Percentiles rank a stretch among this genome's conserved stretches.
Conservation (phyloP, 2,329 filamentous ascomycete genomes). For the Cryphonectria naterciae region DNA sequence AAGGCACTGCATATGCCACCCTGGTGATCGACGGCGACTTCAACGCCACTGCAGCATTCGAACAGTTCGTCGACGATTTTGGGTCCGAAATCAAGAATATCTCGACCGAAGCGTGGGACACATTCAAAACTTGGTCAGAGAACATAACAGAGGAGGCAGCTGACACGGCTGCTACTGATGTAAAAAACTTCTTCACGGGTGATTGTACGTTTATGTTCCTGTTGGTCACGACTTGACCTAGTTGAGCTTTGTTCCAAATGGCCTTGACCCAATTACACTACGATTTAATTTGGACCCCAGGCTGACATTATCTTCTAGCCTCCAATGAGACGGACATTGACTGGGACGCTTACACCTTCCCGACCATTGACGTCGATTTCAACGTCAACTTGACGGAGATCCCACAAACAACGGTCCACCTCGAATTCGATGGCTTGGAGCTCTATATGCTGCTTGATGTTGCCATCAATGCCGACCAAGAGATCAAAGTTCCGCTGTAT, state of each 20-base stretch:
- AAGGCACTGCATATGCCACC: slow-evolving; percentile 48
- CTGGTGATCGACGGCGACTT: slow-evolving; percentile 48
- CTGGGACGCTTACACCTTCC: slow-evolving; percentile 39
- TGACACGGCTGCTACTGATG: slow-evolving; percentile 35
- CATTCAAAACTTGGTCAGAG: slow-evolving; percentile 31
- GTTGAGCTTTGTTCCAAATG: too few relatives aligned
- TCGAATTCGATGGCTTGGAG: slow-evolving; percentile 56
- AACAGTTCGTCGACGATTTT: slow-evolving; percentile 41
- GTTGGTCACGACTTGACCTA: slow-evolving; percentile 27
- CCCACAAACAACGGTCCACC: slow-evolving; percentile 46
- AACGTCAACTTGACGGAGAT: slow-evolving; percentile 49
- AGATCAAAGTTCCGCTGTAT: slow-evolving; percentile 54
- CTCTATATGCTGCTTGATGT: slow-evolving; percentile 55
- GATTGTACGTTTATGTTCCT: slow-evolving; percentile 32
- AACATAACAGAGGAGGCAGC: slow-evolving; percentile 39
- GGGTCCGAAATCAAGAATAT: slow-evolving; percentile 40
- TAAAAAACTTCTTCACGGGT: slow-evolving; percentile 29
- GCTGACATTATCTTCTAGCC: background rate
- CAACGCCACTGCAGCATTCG: slow-evolving; percentile 41
- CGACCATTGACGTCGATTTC: slow-evolving; percentile 47
- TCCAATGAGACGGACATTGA: slow-evolving; percentile 33
- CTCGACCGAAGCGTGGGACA: slow-evolving; percentile 30
- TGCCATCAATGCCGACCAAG: slow-evolving; percentile 44
- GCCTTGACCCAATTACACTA: background rate
- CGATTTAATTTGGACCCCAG: background rate